Percentiles rank a stretch among this genome's conserved stretches.
Conservation (phyloP, 2,329 filamentous ascomycete genomes). For the Phymatotrichopsis omnivora region DNA sequence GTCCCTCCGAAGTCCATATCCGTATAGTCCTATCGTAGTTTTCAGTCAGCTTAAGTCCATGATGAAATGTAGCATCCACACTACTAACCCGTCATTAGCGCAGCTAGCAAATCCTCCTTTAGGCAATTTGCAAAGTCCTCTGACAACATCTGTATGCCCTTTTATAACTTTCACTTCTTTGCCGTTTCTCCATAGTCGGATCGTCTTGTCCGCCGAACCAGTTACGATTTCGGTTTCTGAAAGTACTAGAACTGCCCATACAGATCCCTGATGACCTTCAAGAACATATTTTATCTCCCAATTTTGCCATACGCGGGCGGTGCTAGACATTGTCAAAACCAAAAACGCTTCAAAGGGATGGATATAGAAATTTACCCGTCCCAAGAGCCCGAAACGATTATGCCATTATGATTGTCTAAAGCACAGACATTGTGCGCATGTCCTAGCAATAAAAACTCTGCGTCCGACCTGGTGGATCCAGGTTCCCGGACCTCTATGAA, state of each 20-base stretch:
- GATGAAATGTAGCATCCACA: slow-evolving; percentile 1
- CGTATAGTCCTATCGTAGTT: slow-evolving; percentile 61
- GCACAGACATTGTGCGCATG: slow-evolving; percentile 83
- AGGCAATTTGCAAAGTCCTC: slow-evolving; percentile 77
- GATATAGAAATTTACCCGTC: slow-evolving; percentile 52
- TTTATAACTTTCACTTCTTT: slow-evolving; percentile 54
- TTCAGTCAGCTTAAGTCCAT: slow-evolving; percentile 5
- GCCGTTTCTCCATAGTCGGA: slow-evolving; percentile 68
- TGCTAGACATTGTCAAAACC: slow-evolving; percentile 22
- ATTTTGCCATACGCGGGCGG: slow-evolving; percentile 72
- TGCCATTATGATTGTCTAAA: slow-evolving; percentile 65
- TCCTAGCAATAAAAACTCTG: slow-evolving; percentile 75
- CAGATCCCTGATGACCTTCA: slow-evolving; percentile 65
- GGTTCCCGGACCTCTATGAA: slow-evolving; percentile 83
- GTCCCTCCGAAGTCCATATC: slow-evolving; percentile 73
- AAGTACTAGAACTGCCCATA: slow-evolving; percentile 86
- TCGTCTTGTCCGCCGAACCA: slow-evolving; percentile 71
- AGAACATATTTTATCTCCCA: slow-evolving; percentile 71
- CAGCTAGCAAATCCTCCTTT: slow-evolving; percentile 79
- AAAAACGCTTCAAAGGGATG: background rate
- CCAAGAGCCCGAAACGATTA: slow-evolving; percentile 87
- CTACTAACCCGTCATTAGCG: slow-evolving; percentile 63
- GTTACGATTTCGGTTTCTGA: slow-evolving; percentile 74
- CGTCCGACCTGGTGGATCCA: slow-evolving; percentile 48
- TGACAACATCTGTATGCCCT: slow-evolving; percentile 70